Evolutionary conservation across 805 yeast genomes (phyloP), one percentile per base, ranked within the genome.

Genomic region (Candida golubevii): DNA sequence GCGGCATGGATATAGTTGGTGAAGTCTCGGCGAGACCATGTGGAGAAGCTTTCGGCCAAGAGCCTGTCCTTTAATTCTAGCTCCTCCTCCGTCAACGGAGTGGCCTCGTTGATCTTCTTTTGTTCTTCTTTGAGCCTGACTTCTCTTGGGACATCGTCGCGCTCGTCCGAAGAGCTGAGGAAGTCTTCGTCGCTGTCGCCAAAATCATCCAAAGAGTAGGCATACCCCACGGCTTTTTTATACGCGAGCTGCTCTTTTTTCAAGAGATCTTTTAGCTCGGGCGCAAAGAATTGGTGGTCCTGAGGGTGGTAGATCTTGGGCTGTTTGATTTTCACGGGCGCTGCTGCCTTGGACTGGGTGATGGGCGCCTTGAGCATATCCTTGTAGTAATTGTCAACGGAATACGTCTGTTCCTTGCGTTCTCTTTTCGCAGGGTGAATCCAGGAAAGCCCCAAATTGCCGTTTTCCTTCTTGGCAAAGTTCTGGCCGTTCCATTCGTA

Each of bases 401-500:
- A 81, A 54, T 85, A 86, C 1, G 85, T 81, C 53, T 84, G 88
- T 50, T 85, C 90, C 51, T 84, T 85, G 50, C 90, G 68, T 57
- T 85, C 87, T 63, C 93, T 73, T 54, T 80, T 81, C 0, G 85
- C 69, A 0, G 91, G 93, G 54, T 85, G 84, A 29, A 85, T 79
- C 88, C 90, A 85, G 3, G 75, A 65, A 38, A 75, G 67, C 7
- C 65, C 70, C 29, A 59, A 45, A 6, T 58, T 60, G 30, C 70
- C 69, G 31, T 49, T 55, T 14, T 65, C 70, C 46, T 65, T 70
- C 55, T 80, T 79, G 48, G 91, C 89, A 61, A 83, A 85, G 55
- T 85, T 83, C 54, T 83, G 77, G 13, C 99, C 99, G 58, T 93
- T 89, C 99, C 99, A 91, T 64, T 90, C 97, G 63, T 91, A 91